Conservation (phyloP, 139 green algal species). For the Coelastrella sp. region DNA sequence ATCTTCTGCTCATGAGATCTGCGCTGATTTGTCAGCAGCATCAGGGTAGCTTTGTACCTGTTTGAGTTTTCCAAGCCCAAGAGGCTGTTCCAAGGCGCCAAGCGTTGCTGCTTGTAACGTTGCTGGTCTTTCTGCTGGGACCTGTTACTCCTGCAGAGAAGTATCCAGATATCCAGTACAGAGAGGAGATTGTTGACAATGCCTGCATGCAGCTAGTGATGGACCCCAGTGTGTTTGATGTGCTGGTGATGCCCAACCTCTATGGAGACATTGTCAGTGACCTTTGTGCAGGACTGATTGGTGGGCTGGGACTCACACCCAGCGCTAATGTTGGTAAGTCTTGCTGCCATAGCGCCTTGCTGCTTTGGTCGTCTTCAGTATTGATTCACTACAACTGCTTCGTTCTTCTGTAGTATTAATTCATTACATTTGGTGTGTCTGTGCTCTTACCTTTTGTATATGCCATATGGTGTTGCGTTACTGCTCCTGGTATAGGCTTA, state of each 20-base stretch:
- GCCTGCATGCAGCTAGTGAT: constrained; percentile 93
- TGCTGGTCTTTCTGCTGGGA: background rate
- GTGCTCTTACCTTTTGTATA: no score
- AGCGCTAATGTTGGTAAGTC: constrained; percentile 83
- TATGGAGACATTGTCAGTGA: constrained; percentile 98
- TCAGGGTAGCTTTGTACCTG: no score
- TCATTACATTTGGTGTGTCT: no score
- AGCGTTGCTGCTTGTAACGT: no score
- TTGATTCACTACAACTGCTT: background rate
- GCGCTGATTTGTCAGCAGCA: no score
- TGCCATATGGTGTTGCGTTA: no score
- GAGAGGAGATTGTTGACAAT: constrained; percentile 98
- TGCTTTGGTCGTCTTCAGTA: background rate
- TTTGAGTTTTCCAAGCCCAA: no score
- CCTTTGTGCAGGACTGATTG: constrained; percentile 94
- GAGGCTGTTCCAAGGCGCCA: no score
- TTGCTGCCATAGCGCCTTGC: background rate
- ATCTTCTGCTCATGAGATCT: no score
- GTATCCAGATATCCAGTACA: constrained; percentile 93
- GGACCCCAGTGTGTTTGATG: constrained; percentile 92
- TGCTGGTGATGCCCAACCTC: constrained; percentile 97
- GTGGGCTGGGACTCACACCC: constrained; percentile 95
- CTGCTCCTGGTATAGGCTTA: background rate
- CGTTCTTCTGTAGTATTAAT: no score
- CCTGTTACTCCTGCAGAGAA: constrained; percentile 54